Base-by-base conservation (phyloP, 2,329 filamentous ascomycete genomes). In the Colletotrichum viniferum region DNA sequence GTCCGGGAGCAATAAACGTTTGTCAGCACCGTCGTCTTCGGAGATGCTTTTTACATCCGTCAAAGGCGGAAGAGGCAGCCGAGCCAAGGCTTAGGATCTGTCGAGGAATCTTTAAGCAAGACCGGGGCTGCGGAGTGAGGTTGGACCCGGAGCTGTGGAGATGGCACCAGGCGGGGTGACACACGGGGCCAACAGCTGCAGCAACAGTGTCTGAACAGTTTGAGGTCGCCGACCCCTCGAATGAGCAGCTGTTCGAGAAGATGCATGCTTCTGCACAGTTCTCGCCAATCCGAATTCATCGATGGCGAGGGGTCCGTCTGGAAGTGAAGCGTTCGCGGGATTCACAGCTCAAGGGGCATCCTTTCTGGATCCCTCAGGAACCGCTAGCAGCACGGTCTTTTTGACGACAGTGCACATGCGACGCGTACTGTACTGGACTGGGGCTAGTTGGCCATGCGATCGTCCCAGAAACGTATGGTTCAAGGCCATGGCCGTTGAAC, bases 71-170 rank as follows among this genome's bases (percentile, higher is more conserved):
- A 71, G 34, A 63, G 61, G 43, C n/a, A 24, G 72, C 52, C 61
- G 61, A 61, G 72, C 60, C 68, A 71, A 71, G 61, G 21, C 30
- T 71, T 28, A 34, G 30, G 18, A 62, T 65, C 24, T 60, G 43
- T 65, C 30, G 60, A 58, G 24, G 24, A 21, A 43, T 65, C 36
- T 66, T 26, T 43, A 30, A 28, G 38, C 62, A 63, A 61, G 43
- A 71, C 60, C n/a, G 61, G 60, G 71, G 67, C 67, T 56, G 60
- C 60, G 43, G 67, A 73, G 28, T 56, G 67, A 65, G 52, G 43
- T 68, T 63, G 60, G 67, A 43, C 60, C 52, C 56, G 67, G 61
- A 60, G 52, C 67, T 71, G 67, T 74, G 67, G 71, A 65, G 58
- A 55, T 21, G 38, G 28, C 58, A 64, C 66, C 34, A 24, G 26